Evolutionary conservation across 129 eudicot species (phyloP), one percentile per base, ranked within the genome.

Genomic region (Flaveria linearis): DNA sequence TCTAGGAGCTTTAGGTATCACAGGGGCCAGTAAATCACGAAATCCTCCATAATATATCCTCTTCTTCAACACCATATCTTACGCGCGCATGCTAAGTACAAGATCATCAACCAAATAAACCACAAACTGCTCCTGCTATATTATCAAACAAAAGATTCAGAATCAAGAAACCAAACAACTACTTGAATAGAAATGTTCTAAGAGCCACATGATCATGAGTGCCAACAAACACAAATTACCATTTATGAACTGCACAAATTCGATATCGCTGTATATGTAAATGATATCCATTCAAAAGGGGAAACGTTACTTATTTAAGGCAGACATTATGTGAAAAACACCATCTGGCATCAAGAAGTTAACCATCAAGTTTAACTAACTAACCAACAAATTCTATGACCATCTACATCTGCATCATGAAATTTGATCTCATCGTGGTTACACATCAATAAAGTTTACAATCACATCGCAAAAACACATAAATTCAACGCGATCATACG

Each of bases 1-100:
- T 91, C 99, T 86, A 68, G 97, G 99, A 79, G 88, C 99, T 85
- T 84, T 87, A 46, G 99, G 99, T 71, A 91, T 76, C 73, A 81
- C 82, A 63, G 92, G 97, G 67, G 91, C 71, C 72, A 76, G 82
- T 71, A 81, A 78, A 82, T 89, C 94, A 80, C 45, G 78, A 75
- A 87, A 85, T 73, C 79, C 79, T 80, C 96, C 97, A 82, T 78
- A 66, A 75, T 86, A 84, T 72, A 78, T 85, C 79, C 88, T 86
- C 81, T 82, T 87, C 86, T 91, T 91, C 82, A 86, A 75, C 88
- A 87, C 88, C 97, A 91, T 89, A 85, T 68, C 87, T 84, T 80
- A 88, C 52, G 76, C 71, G 87, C 33, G 81, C 95, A 88, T 84
- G 65, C 90, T 83, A 88, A 49, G 42, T 8, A 80, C 17, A 7